Evolutionary conservation across 2,329 filamentous ascomycete species (phyloP), one percentile per base, ranked within the genome.

Genomic region (Myriosclerotinia curreyana): DNA sequence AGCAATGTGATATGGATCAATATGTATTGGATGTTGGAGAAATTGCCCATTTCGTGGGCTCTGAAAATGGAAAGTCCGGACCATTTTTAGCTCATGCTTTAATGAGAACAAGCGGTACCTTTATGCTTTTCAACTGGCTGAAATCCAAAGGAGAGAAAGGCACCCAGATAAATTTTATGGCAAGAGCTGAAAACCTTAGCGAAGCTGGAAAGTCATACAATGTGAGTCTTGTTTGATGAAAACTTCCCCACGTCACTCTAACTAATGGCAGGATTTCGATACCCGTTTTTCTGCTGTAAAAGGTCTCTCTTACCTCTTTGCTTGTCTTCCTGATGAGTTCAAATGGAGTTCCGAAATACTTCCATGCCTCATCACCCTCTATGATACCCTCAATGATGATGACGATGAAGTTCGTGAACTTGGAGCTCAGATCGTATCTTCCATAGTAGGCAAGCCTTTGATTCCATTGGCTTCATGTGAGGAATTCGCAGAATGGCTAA

Each of bases 381-480:
- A 95, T 75, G 87, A 92, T 73, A 80, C 86, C 53, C 81, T 96
- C 5, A 90, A 91, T 72, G 95, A 98, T 73, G 94, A 98, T 73
- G 94, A 98, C 73, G 91, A 96, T 67, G 92, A 97, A 64, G 84
- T 97, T 67, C 86, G 94, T 52, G 83, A 88, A 42, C 75, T 83
- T 0, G 61, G 25, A 71, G 74, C 34, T 61, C 46, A 52, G 14
- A 60, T 66, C 38, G 70, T 44, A 25, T 70, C 65, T 34, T 67
- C 69, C 4, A 76, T 83, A 78, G 81, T 42, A 75, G 82, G 42
- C 79, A 82, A 66, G 80, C 82, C 3, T 78, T 79, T 71, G 12
- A 54, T 69, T 11, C 65, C 69, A 15, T 64, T 70, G 28, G 67
- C 68, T 34, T 69, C 71, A 5, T 49, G 49, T 25, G 48, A 58